Evolutionary conservation across 495 filamentous ascomycete species (phyloP), one percentile per base, ranked within the genome.

Genomic region (Sordaria brevicollis): DNA sequence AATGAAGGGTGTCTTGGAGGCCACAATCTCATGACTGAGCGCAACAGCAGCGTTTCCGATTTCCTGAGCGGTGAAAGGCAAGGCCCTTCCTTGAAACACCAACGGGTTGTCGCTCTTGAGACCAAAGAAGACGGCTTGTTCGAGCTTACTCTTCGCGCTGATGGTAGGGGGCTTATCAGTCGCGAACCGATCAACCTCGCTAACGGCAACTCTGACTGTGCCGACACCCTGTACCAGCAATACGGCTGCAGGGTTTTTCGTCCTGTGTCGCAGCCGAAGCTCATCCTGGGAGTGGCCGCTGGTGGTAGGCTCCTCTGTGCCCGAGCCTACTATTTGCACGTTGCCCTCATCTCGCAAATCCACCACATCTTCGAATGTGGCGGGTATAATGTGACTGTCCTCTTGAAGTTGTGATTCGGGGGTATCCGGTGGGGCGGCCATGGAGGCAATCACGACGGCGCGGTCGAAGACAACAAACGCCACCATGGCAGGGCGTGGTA

Each of bases 81-180:
- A 80, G 41, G 87, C 87, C 31, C 86, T 81, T 35, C 87, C 86
- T 65, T 87, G 83, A 70, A 99, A 91, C 72, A 92, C 88, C 35
- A 99, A 80, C 10, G 93, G 90, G 73, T 95, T 97, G 72, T 90
- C 86, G 57, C 86, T 83, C 78, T 93, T 88, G 25, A 86, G 87
- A 1, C 94, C 93, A 77, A 91, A 98, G 81, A 97, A 97, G 4
- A 97, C 89, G 15, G 94, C 94, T 77, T 98, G 94, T 74, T 97
- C 93, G 54, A 99, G 84, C 78, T 94, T 97, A 76, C 88, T 91
- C 76, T 91, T 93, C 8, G 92, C 91, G 2, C 92, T 93, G 21
- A 94, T 83, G 70, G 81, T 76, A 5, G 85, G 86, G 1, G 84
- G 79, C 43, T 75, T 75, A 13, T 82, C 81, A 68, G 79, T 83